Evolutionary conservation across 2,329 filamentous ascomycete species (phyloP).

Genomic region (Didymella sp.): DNA sequence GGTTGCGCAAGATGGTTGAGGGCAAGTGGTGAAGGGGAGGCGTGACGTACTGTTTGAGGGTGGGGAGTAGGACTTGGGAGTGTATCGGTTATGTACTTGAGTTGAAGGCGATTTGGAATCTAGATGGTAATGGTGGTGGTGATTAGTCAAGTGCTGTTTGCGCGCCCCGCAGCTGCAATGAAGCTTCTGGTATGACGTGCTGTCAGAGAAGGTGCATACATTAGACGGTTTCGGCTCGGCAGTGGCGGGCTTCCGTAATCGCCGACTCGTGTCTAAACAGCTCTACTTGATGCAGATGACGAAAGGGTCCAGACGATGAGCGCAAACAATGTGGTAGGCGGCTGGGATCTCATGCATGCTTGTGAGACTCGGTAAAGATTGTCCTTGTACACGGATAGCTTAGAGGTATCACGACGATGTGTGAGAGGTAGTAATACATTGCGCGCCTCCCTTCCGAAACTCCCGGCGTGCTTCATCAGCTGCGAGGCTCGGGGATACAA

Average conservation of each 20-base stretch:
- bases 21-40: neutral
- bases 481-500: constrained; percentile 1
- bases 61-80: neutral
- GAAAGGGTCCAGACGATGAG: constrained; percentile 8
- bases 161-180: constrained; percentile 39
- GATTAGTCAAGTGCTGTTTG: constrained; percentile 31
- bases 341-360: neutral
- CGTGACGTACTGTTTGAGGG: neutral
- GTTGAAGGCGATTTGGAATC: constrained; percentile 33
- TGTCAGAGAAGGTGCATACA: constrained; percentile 19
- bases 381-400: neutral
- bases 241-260: constrained; percentile 25
- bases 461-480: constrained; percentile 17
- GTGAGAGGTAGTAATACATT: constrained; percentile 1
- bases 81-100: constrained; percentile 10
- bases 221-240: constrained; percentile 22
- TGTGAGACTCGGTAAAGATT: neutral
- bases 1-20: neutral
- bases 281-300: constrained; percentile 17
- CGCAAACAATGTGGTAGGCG: neutral
- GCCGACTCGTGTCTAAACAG: constrained; percentile 7
- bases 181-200: constrained; percentile 43
- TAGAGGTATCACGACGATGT: constrained; percentile 1
- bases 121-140: constrained; percentile 4
- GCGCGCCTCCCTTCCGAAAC: constrained; percentile 17